Base-by-base conservation (phyloP, 768 basidiomycete species). In the Lactarius evosmus region DNA sequence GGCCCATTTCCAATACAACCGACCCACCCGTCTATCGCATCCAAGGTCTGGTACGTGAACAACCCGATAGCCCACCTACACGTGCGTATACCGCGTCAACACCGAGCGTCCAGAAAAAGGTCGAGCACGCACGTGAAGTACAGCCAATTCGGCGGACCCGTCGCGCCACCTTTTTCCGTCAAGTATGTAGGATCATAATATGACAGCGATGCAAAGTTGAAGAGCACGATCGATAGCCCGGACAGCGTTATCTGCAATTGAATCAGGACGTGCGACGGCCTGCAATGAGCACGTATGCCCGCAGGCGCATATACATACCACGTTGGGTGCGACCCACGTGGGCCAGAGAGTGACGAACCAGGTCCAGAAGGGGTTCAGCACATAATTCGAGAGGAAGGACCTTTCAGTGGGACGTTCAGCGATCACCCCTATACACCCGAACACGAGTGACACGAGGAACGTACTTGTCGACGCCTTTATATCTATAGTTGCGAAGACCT, bases 301-400 rank as follows among this genome's bases (percentile, higher is more conserved):
- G 11, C 19, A 11, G 27, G 32, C 53, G 7, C 30, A 78, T 4
- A 49, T n/a, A 33, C 88, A 61, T 70, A 95, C 95, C 12, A 88
- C 88, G 74, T 98, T 98, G 1, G 95, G 95, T 0, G 95, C 95
- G 7, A 98, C 79, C 51, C 79, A 86, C 51, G 82, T 78, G 2
- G 95, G 95, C 85, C 91, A 95, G 29, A 95, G 79, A 5, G 85
- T 93, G 60, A 96, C 90, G 66, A 96, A 85, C 90, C 90, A 91
- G 36, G 80, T 91, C 94, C 95, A 97, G 76, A 88, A 96, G 3
- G 90, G 91, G 50, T 85, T 83, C 58, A 98, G 78, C 27, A 95
- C 76, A 74, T 88, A 87, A 71, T 83, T 80, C 41, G 92, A 92
- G 2, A 90, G 70, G 34, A 91, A 68, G 9, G 93, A 95, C 73